These are phyloP conservation scores for Chrysosporium queenslandicum DNA, from an alignment of 2,329 filamentous ascomycete species.

Conservation along the genomic window DNA sequence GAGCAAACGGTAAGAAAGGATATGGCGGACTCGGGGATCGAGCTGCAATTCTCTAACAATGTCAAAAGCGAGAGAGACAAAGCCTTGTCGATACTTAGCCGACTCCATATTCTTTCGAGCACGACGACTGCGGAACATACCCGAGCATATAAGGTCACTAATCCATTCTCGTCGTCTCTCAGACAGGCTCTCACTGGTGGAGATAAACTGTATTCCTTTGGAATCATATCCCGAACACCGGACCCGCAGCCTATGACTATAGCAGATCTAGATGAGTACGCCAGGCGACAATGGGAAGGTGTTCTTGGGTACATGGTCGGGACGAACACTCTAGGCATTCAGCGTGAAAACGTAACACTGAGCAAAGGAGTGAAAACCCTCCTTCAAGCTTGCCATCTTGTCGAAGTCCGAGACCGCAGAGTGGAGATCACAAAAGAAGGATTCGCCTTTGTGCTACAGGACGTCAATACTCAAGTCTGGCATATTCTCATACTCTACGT, in stretches of 20 bases:
- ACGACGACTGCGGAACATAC: conserved; percentile 50
- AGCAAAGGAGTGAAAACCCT: conserved; percentile 76
- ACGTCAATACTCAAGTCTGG: conserved; percentile 96
- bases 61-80: conserved; percentile 62
- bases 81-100: conserved; percentile 67
- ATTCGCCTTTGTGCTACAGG: conserved; percentile 89
- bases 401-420: conserved; percentile 49
- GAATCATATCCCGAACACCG: conserved; percentile 63
- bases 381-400: conserved; percentile 68
- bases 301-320: conserved; percentile 90
- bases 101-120: conserved; percentile 75
- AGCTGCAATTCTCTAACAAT: conserved; percentile 1
- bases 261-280: conserved; percentile 70
- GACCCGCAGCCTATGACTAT: conserved; percentile 56
- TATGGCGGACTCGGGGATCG: neutral
- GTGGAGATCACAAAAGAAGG: conserved; percentile 82
- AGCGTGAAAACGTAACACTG: conserved; percentile 42
- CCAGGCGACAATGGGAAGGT: conserved; percentile 84
- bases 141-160: conserved; percentile 64
- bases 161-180: conserved; percentile 73
- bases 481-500: conserved; percentile 88
- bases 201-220: conserved; percentile 78
- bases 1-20: conserved; percentile 43
- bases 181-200: conserved; percentile 80
- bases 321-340: conserved; percentile 40